Conservation (phyloP, 768 basidiomycete genomes). For the Tylopilus plumbeoviolaceoides region DNA sequence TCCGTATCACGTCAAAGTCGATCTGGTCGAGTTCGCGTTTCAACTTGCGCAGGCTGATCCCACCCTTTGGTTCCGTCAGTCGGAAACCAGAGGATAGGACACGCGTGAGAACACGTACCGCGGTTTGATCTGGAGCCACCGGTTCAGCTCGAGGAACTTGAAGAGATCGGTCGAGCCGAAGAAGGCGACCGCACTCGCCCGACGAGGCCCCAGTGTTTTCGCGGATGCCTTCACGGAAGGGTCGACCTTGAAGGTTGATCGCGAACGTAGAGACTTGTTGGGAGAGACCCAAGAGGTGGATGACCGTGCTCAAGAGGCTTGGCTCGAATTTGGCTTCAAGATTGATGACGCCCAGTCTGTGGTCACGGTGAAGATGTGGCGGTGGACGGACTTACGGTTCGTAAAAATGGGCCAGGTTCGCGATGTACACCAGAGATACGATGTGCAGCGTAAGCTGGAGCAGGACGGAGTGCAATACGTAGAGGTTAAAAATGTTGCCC, state of each 20-base stretch:
- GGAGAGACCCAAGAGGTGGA: slow-evolving; percentile 90
- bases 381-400: slow-evolving; percentile 62
- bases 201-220: slow-evolving; percentile 93
- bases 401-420: slow-evolving; percentile 68
- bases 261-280: slow-evolving; percentile 99
- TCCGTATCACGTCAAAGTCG: too few relatives aligned
- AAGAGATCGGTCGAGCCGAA: slow-evolving; percentile 91
- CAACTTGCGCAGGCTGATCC: too few relatives aligned
- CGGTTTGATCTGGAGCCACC: slow-evolving; percentile 84
- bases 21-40: too few relatives aligned
- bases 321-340: slow-evolving; percentile 97
- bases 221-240: slow-evolving; percentile 96
- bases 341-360: slow-evolving; percentile 73
- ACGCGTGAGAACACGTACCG: slow-evolving; percentile 55
- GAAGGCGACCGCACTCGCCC: slow-evolving; percentile 91
- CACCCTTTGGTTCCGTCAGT: too few relatives aligned
- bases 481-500: too few relatives aligned
- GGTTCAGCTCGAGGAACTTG: slow-evolving; percentile 91
- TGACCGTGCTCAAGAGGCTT: slow-evolving; percentile 90
- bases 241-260: slow-evolving; percentile 98
- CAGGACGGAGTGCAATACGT: slow-evolving; percentile 69
- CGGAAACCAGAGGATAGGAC: not conserved
- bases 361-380: not conserved
- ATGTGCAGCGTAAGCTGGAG: slow-evolving; percentile 95
- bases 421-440: slow-evolving; percentile 87